Percentiles rank a stretch among this genome's conserved stretches.
Conservation (phyloP, 768 basidiomycete species). For the Mycena capillaripes region DNA sequence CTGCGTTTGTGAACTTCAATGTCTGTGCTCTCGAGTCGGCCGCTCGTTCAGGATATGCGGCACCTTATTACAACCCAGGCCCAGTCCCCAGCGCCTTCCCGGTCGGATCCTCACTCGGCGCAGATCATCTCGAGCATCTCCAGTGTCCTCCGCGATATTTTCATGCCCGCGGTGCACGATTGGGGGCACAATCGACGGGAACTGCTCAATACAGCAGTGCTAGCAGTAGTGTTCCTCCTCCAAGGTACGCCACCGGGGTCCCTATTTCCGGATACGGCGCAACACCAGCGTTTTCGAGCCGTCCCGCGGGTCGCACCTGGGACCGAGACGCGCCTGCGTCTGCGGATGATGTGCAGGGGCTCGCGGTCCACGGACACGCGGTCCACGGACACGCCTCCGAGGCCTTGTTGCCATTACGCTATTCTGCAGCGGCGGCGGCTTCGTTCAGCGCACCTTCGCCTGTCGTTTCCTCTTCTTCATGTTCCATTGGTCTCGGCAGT, state of each 20-base stretch:
- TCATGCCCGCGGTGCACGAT: constrained; percentile 29
- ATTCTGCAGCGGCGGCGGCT: constrained; percentile 32
- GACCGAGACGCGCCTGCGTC: constrained; percentile 22
- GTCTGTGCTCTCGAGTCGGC: background rate
- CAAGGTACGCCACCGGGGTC: constrained; percentile 32
- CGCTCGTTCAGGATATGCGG: constrained; percentile 7
- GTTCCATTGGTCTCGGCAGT: constrained; percentile 24
- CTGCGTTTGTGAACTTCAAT: constrained; percentile 4
- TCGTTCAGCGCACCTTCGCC: constrained; percentile 27
- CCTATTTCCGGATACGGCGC: constrained; percentile 32
- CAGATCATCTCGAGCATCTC: constrained; percentile 32
- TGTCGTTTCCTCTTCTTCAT: constrained; percentile 26
- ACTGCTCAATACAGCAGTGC: constrained; percentile 17
- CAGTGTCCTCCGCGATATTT: constrained; percentile 27
- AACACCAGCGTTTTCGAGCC: constrained; percentile 8
- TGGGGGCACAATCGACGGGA: constrained; percentile 20
- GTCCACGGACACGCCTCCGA: constrained; percentile 36
- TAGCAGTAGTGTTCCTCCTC: constrained; percentile 20
- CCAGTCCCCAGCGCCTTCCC: constrained; percentile 26
- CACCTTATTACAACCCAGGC: constrained; percentile 13
- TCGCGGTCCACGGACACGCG: constrained; percentile 33
- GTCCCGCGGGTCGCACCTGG: constrained; percentile 26
- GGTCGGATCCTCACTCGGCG: constrained; percentile 32
- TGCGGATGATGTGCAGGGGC: constrained; percentile 27
- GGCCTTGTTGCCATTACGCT: constrained; percentile 28